These are phyloP conservation scores for Torulaspora quercuum DNA, from an alignment of 805 yeast genomes.

Conservation along the genomic window DNA sequence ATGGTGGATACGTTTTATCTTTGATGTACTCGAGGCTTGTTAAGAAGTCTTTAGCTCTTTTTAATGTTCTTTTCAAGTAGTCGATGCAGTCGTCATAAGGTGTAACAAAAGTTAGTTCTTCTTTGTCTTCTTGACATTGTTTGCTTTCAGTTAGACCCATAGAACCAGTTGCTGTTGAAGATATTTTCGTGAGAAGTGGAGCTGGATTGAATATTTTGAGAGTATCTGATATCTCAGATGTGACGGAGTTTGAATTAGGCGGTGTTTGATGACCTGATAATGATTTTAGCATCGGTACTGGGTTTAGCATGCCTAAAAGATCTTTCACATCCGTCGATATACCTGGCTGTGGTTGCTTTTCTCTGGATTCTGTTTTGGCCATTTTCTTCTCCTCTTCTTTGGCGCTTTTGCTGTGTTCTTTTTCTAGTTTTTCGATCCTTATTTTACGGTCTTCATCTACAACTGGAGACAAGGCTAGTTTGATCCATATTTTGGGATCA, in stretches of 20 bases:
- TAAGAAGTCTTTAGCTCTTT: slow-evolving; percentile 55
- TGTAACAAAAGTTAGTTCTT: slow-evolving; percentile 23
- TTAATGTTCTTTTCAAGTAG: slow-evolving; percentile 61
- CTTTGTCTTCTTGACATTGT: slow-evolving; percentile 7
- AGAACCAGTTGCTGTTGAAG: slow-evolving; percentile 10
- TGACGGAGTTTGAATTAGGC: neutral
- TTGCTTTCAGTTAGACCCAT: slow-evolving; percentile 12
- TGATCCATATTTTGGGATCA: slow-evolving; percentile 76
- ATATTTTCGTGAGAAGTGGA: slow-evolving; percentile 8
- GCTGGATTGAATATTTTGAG: slow-evolving; percentile 12
- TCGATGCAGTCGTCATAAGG: slow-evolving; percentile 53
- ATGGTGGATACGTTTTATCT: slow-evolving; percentile 66
- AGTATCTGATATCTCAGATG: slow-evolving; percentile 1
- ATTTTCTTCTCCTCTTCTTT: slow-evolving; percentile 8
- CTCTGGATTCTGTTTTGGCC: slow-evolving; percentile 12
- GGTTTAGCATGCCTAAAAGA: slow-evolving; percentile 15
- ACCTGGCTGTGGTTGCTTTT: slow-evolving; percentile 15
- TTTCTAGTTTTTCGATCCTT: slow-evolving; percentile 6
- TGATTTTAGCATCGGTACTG: slow-evolving; percentile 15
- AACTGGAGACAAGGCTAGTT: slow-evolving; percentile 70
- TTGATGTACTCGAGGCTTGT: slow-evolving; percentile 54
- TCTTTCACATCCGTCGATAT: slow-evolving; percentile 15
- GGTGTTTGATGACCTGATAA: slow-evolving; percentile 8
- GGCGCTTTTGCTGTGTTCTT: slow-evolving; percentile 1
- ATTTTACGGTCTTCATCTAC: slow-evolving; percentile 42